Base-by-base conservation (phyloP, 2,329 filamentous ascomycete genomes). In the Fusarium musae region DNA sequence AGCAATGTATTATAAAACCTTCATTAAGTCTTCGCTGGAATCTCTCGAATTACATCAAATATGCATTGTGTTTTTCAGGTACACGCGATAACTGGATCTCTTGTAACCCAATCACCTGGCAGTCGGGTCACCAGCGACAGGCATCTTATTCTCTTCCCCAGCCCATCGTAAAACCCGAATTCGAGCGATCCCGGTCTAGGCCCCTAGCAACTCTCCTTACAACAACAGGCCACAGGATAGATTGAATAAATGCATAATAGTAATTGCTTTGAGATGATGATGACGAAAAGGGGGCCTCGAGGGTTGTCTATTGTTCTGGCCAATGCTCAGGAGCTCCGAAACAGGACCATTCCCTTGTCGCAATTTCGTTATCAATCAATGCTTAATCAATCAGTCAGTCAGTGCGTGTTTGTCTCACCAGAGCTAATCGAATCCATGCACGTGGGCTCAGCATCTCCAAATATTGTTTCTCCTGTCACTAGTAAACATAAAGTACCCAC, bases 331-430 rank as follows among this genome's bases (percentile, higher is more conserved):
- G 37, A 59, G 56, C 58, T 61, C 71, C 63, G 59, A 62, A 68
- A 62, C 53, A 69, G 67, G 62, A 57, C 34, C 52, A 40, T 36
- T 52, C 39, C 32, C 47, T 58, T 70, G 52, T 46, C 37, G 59
- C 42, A 72, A 68, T 72, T 42, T 60, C 34, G 57, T 74, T 74
- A 74, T 74, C 72, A 74, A 74, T 74, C 72, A 72, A 72, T 74
- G 6, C 10, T 30, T 66, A 62, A 61, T 69, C 44, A 72, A 72
- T 74, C 71, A 65, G 44, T 69, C 64, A 49, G 46, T 49, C 50
- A 64, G 44, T 47, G 59, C 66, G 47, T 53, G 49, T n/a, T 40
- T 69, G 66, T 69, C 65, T 69, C 59, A 64, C 43, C 47, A 58
- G 17, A 15, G 16, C 47, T 50, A 63, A 68, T 71, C 66, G 19